Base-by-base conservation (phyloP, 1,284 basidiomycete genomes). In the Agaricales sp. region DNA sequence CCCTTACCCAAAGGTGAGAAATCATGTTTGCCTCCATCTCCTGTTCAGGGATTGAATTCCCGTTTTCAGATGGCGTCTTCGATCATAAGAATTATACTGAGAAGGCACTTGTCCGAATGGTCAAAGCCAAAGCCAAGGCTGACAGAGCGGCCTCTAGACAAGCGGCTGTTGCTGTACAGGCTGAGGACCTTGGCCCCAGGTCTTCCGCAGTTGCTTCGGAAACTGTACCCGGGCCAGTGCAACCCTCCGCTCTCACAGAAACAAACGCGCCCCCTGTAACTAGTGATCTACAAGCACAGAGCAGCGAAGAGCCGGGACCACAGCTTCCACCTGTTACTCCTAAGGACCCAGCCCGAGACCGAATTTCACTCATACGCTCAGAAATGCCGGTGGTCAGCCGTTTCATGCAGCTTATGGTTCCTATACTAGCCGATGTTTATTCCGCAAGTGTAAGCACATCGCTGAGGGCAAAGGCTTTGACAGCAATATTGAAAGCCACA, bases 371-470 rank as follows among this genome's bases (percentile, higher is more conserved):
- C 35, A 67, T 96, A 45, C 80, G 83, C 46, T 81, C 80, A 1
- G 85, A 88, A 52, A 74, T 84, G 8, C 74, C 71, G 3, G 77
- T 91, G n/a, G 81, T 94, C 48, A 79, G 77, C 22, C 77, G 82
- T 22, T 96, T 92, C 64, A 87, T 91, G 78, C 80, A 80, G 38
- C 71, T 93, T 16, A 81, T 92, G 58, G 81, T 95, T 1, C 94
- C 94, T 0, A 92, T 94, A 45, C 74, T 97, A 47, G 84, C 96
- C 50, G 93, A 97, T 58, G 93, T 97, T 4, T 97, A 95, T 65
- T 87, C 92, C 18, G 93, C 94, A 8, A 95, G 91, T 58, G 92
- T 97, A 25, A 82, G 84, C 49, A 80, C 83, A 0, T 81, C 88
- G 3, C 82, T 96, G 2, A 75, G 93, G 52, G 80, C 87, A 46